Evolutionary conservation across 176 grass and related monocot genomes (phyloP).

Genomic region (Carex pumila): DNA sequence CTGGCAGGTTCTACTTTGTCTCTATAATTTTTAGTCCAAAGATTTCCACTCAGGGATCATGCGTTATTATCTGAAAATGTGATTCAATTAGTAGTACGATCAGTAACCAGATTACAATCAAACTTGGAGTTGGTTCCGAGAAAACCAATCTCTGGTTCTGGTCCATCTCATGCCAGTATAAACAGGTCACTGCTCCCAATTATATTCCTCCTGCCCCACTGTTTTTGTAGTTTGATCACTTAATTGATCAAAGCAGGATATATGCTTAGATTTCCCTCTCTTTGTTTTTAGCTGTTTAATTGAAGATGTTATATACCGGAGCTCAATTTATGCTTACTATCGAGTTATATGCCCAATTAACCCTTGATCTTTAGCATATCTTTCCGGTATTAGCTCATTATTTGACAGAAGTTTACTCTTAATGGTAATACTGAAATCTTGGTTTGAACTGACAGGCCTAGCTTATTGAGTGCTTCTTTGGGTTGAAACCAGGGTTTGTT

Average conservation of each 20-base stretch:
- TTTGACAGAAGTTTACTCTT: not conserved
- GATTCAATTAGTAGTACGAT: not conserved
- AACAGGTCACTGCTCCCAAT: not conserved
- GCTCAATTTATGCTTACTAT: not conserved
- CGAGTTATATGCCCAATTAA: not conserved
- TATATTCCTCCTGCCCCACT: not conserved
- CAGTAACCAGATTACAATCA: not conserved
- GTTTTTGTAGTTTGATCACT: not conserved
- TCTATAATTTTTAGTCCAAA: not conserved
- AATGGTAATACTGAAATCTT: not conserved
- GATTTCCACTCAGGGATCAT: not conserved
- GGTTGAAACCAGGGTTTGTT: not conserved
- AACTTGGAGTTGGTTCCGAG: not conserved
- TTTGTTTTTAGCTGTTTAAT: not conserved
- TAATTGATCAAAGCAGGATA: not conserved
- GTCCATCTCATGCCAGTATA: not conserved
- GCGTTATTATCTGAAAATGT: not conserved
- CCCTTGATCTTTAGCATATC: not conserved
- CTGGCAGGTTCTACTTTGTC: constrained; percentile 58
- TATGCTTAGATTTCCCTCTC: not conserved
- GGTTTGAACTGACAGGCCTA: not conserved
- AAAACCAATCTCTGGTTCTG: not conserved
- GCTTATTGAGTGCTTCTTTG: not conserved
- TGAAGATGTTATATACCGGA: not conserved
- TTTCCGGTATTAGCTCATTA: not conserved